phyloP scores from a whole-genome alignment of 73 alveolate species.

The Uronychia binucleata region DNA sequence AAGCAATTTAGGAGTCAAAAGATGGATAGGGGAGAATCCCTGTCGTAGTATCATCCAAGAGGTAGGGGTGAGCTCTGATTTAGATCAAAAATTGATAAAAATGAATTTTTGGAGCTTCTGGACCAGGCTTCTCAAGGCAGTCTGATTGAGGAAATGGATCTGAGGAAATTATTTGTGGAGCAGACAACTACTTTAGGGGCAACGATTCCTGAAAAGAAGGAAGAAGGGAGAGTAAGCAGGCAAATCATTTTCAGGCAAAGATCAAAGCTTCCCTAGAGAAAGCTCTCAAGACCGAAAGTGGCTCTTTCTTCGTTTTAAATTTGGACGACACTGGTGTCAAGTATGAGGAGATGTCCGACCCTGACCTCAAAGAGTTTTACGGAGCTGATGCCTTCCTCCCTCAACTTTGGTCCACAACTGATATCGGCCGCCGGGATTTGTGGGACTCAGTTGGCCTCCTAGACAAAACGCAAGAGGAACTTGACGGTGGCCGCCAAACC shows the following conservation, averaged over 20 bases:
- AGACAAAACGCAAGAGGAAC: conserved; percentile 17
- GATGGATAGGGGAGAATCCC: conserved; percentile 17
- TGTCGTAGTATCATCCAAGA: conserved; percentile 18
- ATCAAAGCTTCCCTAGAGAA: background rate
- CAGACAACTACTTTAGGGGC: background rate
- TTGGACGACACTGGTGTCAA: background rate
- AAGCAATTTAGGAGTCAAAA: conserved; percentile 29
- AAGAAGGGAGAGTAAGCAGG: conserved; percentile 21
- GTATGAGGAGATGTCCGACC: conserved; percentile 29
- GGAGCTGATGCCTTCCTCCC: conserved; percentile 33
- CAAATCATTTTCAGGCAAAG: conserved; percentile 29
- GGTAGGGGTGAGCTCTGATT: background rate
- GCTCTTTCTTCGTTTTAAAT: conserved; percentile 4
- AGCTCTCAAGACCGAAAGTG: background rate
- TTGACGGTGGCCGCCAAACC: conserved; percentile 27
- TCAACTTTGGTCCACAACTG: conserved; percentile 23
- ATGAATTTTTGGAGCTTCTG: background rate
- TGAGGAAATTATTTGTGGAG: conserved; percentile 35
- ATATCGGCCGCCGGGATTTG: conserved; percentile 18
- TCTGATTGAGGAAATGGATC: conserved; percentile 11
- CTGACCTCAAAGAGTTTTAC: conserved; percentile 32
- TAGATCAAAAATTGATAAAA: background rate
- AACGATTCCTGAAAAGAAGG: conserved; percentile 19
- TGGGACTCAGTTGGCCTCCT: conserved; percentile 31
- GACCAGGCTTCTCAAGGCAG: background rate